phyloP scores from a whole-genome alignment of 83 land plant genomes.

The Diphasiastrum complanatum region DNA sequence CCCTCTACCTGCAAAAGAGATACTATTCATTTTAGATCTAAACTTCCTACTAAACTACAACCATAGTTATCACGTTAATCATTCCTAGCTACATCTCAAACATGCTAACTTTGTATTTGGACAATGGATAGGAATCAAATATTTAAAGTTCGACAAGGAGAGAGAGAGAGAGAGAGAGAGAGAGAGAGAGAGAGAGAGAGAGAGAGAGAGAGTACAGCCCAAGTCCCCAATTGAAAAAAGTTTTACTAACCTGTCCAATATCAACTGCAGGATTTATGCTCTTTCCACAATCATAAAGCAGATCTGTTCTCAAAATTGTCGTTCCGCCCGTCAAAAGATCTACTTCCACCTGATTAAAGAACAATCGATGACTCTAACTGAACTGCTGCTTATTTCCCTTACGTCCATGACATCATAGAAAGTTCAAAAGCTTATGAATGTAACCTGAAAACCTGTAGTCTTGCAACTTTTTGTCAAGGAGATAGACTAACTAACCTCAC shows the following conservation, averaged over 20 bases:
- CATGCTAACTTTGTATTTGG: too few relatives aligned
- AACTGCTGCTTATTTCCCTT: not conserved
- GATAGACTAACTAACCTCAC: constrained; percentile 41
- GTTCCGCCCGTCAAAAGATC: constrained; percentile 76
- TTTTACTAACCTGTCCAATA: constrained; percentile 71
- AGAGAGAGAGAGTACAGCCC: not conserved
- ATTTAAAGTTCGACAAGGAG: not conserved
- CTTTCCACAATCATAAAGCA: constrained; percentile 84
- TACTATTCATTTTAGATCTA: too few relatives aligned
- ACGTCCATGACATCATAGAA: not conserved
- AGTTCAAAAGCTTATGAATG: not conserved
- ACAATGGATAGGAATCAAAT: too few relatives aligned
- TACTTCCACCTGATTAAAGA: constrained; percentile 64
- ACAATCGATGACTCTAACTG: not conserved
- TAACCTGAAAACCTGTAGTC: not conserved
- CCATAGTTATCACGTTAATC: too few relatives aligned
- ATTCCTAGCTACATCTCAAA: too few relatives aligned
- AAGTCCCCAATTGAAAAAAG: not conserved
- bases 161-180: not conserved
- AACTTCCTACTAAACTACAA: too few relatives aligned
- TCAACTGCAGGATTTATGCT: constrained; percentile 95
- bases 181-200: not conserved
- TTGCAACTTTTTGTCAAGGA: not conserved
- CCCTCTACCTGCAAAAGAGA: constrained; percentile 72
- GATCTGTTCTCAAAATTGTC: constrained; percentile 61